These are phyloP conservation scores for Fusarium siculi DNA, from an alignment of 2,329 filamentous ascomycete species.

Conservation along the genomic window DNA sequence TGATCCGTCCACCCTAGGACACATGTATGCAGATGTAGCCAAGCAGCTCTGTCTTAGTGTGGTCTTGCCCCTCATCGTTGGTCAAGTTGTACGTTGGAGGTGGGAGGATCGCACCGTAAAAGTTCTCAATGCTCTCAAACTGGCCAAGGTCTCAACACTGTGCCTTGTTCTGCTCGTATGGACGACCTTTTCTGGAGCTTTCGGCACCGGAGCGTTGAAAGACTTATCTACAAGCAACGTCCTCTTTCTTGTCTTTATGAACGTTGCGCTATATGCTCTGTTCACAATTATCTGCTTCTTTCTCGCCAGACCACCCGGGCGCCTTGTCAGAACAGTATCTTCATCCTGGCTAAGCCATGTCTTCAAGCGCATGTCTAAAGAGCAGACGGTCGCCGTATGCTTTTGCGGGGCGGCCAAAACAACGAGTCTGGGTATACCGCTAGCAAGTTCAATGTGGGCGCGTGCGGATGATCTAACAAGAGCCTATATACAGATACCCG, in stretches of 20 bases:
- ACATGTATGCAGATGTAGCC: conserved; percentile 74
- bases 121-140: conserved; percentile 63
- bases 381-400: conserved; percentile 75
- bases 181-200: conserved; percentile 75
- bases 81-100: conserved; percentile 67
- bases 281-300: conserved; percentile 72
- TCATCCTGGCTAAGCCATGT: conserved; percentile 47
- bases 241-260: conserved; percentile 74
- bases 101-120: conserved; percentile 63
- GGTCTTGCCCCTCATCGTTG: conserved; percentile 70
- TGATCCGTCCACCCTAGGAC: conserved; percentile 61
- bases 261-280: conserved; percentile 69
- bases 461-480: conserved; percentile 63
- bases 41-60: conserved; percentile 75
- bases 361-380: conserved; percentile 63
- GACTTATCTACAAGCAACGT: conserved; percentile 68
- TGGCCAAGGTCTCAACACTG: conserved; percentile 61
- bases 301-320: conserved; percentile 56
- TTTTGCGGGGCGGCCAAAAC: conserved; percentile 81
- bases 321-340: conserved; percentile 31
- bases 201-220: conserved; percentile 70
- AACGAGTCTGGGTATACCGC: conserved; percentile 74
- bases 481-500: conserved; percentile 70
- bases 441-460: conserved; percentile 75
- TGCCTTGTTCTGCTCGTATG: conserved; percentile 61